Evolutionary conservation across 192 early-diverging fungal genomes (phyloP).

Genomic region (Pilaira anomala): DNA sequence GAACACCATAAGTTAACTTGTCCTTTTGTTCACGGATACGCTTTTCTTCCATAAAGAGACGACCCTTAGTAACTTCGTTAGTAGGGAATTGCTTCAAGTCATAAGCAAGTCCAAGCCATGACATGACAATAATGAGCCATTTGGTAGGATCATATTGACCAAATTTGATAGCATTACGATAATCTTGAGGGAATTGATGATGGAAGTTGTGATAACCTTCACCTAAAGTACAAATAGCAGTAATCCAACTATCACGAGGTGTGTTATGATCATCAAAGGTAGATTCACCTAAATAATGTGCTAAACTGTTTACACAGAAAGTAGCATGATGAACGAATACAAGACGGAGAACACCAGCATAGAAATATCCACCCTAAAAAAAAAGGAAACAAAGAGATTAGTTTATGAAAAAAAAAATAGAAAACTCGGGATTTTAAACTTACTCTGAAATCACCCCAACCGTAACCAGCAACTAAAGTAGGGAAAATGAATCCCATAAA

Average conservation of each 20-base stretch:
- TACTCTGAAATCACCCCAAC: constrained; percentile 73
- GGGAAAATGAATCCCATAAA: constrained; percentile 78
- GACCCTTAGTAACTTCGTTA: constrained; percentile 79
- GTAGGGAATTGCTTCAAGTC: constrained; percentile 72
- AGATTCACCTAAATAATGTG: constrained; percentile 70
- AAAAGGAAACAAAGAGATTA: constrained; percentile 13
- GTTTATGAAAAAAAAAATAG: not conserved
- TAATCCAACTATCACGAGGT: constrained; percentile 79
- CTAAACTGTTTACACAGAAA: constrained; percentile 84
- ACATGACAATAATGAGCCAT: constrained; percentile 67
- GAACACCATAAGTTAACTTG: constrained; percentile 71
- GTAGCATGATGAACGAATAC: constrained; percentile 84
- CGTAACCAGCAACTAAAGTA: constrained; percentile 78
- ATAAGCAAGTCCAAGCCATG: constrained; percentile 62
- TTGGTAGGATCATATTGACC: constrained; percentile 85
- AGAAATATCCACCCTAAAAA: constrained; percentile 72
- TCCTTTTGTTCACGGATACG: constrained; percentile 58
- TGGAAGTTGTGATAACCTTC: constrained; percentile 90
- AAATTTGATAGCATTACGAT: constrained; percentile 75
- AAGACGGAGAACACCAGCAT: constrained; percentile 67
- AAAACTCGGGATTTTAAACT: constrained; percentile 7
- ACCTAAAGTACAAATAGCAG: constrained; percentile 73
- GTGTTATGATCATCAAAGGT: constrained; percentile 82
- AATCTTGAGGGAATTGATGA: constrained; percentile 85
- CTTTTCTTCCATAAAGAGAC: constrained; percentile 78